Evolutionary conservation across 805 yeast species (phyloP).

Genomic region (Kodamaea kaohsiungensis): DNA sequence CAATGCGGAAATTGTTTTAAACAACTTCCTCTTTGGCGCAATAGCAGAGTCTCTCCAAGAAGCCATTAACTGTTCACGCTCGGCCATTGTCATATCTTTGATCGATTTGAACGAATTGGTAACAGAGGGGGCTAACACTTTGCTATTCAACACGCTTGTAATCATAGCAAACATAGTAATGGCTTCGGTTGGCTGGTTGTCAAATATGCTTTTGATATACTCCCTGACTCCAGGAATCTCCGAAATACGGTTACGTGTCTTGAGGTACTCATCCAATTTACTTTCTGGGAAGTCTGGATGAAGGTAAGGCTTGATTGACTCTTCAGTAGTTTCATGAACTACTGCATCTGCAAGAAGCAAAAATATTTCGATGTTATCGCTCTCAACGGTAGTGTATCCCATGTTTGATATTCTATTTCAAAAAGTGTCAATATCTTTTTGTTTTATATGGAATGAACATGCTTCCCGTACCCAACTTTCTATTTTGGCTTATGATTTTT

Average conservation of each 20-base stretch:
- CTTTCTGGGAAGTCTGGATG: slow-evolving; percentile 25
- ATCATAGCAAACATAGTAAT: slow-evolving; percentile 22
- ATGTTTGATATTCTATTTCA: background rate
- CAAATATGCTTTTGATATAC: slow-evolving; percentile 1
- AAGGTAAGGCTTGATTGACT: slow-evolving; percentile 25
- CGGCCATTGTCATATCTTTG: slow-evolving; percentile 36
- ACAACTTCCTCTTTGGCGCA: slow-evolving; percentile 34
- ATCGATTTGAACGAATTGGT: slow-evolving; percentile 37
- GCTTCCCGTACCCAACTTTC: background rate
- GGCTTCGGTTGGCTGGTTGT: slow-evolving; percentile 4
- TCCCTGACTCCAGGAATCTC: slow-evolving; percentile 28
- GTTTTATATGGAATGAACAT: background rate
- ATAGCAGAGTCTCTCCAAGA: slow-evolving; percentile 46
- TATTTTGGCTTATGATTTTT: background rate
- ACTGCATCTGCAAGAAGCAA: slow-evolving; percentile 36
- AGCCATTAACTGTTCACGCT: slow-evolving; percentile 32
- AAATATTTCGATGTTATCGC: slow-evolving; percentile 27
- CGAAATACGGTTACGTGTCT: slow-evolving; percentile 28
- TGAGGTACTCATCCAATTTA: slow-evolving; percentile 30
- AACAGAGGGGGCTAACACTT: slow-evolving; percentile 31
- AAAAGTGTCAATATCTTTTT: background rate
- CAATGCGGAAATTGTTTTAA: slow-evolving; percentile 27
- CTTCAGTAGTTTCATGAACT: slow-evolving; percentile 32
- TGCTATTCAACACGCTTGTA: slow-evolving; percentile 27
- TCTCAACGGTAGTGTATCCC: slow-evolving; percentile 11